Conservation (phyloP, 148 eudicot species). For the Camellia lanceoleosa region DNA sequence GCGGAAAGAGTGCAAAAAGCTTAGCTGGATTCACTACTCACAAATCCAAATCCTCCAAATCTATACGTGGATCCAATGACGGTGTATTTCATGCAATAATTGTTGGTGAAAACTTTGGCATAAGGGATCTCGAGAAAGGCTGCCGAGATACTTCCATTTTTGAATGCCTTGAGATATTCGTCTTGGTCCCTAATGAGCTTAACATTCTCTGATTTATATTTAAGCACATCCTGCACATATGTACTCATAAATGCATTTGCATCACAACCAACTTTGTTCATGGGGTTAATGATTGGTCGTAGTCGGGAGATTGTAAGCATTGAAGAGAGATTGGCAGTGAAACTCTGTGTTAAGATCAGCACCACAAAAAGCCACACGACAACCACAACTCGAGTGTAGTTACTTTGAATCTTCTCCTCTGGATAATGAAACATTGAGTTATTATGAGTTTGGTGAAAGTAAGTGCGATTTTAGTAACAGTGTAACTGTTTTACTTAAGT, state of each 20-base stretch:
- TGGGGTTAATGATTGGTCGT: too few species aligned
- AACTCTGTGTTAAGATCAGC: conserved; percentile 24
- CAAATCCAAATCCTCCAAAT: too few species aligned
- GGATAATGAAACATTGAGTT: neutral
- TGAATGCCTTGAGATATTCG: neutral
- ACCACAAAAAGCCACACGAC: conserved; percentile 35
- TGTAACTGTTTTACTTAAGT: neutral
- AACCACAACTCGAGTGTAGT: conserved; percentile 24
- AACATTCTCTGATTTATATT: neutral
- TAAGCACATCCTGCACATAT: neutral
- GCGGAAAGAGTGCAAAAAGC: too few species aligned
- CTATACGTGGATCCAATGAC: too few species aligned
- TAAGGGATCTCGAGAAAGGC: too few species aligned
- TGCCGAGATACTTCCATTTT: too few species aligned
- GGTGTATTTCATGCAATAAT: too few species aligned
- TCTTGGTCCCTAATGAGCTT: neutral
- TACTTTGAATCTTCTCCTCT: neutral
- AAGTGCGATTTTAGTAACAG: too few species aligned
- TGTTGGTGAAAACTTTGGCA: too few species aligned
- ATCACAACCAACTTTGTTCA: neutral
- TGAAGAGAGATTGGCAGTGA: conserved; percentile 33
- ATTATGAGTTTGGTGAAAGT: too few species aligned
- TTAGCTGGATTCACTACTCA: too few species aligned
- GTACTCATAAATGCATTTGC: neutral
- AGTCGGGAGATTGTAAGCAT: conserved; percentile 21